These are phyloP conservation scores for Saturnispora hagleri DNA, from an alignment of 805 yeast species.

Conservation along the genomic window DNA sequence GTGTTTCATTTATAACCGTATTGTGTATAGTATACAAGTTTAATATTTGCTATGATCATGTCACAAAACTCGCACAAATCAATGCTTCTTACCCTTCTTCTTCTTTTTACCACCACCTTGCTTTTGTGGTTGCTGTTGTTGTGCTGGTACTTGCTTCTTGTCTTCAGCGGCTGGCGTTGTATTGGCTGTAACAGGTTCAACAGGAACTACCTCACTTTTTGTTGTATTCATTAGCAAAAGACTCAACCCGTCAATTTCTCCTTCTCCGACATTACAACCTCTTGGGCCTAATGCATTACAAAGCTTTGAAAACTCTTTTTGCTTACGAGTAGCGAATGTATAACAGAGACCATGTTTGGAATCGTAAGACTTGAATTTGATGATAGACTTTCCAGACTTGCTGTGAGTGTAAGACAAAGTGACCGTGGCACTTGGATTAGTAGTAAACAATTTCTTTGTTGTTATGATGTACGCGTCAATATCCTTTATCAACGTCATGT, in stretches of 20 bases:
- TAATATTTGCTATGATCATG: not conserved
- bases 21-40: slow-evolving; percentile 7
- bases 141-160: not conserved
- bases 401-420: slow-evolving; percentile 29
- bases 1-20: not conserved
- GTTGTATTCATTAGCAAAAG: slow-evolving; percentile 19
- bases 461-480: slow-evolving; percentile 26
- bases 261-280: slow-evolving; percentile 26
- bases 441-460: slow-evolving; percentile 22
- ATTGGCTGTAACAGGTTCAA: not conserved
- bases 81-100: slow-evolving; percentile 20
- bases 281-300: slow-evolving; percentile 67
- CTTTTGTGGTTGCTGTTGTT: not conserved
- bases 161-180: not conserved
- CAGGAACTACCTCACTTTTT: slow-evolving; percentile 12
- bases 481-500: slow-evolving; percentile 12
- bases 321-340: slow-evolving; percentile 47
- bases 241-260: slow-evolving; percentile 22
- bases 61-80: not conserved
- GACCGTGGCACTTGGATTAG: slow-evolving; percentile 24
- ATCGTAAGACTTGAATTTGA: slow-evolving; percentile 55
- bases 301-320: slow-evolving; percentile 66
- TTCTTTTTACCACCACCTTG: slow-evolving; percentile 12
- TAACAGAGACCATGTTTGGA: slow-evolving; percentile 54
- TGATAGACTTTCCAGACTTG: slow-evolving; percentile 20